A percentile compares a stretch with the other conserved stretches of the same genome.
phyloP scores from a whole-genome alignment of 2,329 filamentous ascomycete genomes.

The Lecanicillium sp. region DNA sequence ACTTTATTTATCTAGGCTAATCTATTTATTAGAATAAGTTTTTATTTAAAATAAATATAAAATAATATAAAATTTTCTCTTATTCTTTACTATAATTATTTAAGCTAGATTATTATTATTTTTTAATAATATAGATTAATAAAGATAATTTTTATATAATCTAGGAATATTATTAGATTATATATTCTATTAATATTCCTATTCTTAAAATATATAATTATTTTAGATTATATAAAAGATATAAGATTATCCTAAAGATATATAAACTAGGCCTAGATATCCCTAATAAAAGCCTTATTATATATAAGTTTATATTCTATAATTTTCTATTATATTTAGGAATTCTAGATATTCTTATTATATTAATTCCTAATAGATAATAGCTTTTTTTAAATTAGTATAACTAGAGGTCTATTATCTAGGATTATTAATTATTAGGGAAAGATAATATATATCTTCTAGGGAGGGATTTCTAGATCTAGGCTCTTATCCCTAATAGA shows the following conservation, averaged over 20 bases:
- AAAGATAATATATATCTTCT: too few species aligned
- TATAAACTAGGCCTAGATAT: neutral
- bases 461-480: too few species aligned
- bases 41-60: slow-evolving; percentile 3
- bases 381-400: too few species aligned
- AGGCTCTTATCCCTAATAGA: too few species aligned
- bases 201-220: too few species aligned
- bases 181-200: neutral
- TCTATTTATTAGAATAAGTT: neutral
- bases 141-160: neutral
- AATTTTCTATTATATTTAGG: too few species aligned
- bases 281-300: neutral
- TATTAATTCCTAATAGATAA: too few species aligned
- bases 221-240: too few species aligned
- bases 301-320: neutral
- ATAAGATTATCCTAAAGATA: neutral
- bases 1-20: neutral
- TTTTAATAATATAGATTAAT: neutral
- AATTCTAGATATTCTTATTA: neutral
- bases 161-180: neutral
- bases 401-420: too few species aligned
- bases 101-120: neutral
- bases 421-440: too few species aligned
- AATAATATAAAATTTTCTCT: too few species aligned
- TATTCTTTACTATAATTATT: too few species aligned